Evolutionary conservation across 495 filamentous ascomycete species (phyloP), one percentile per base, ranked within the genome.

Genomic region (Thermothielavioides terrestris): DNA sequence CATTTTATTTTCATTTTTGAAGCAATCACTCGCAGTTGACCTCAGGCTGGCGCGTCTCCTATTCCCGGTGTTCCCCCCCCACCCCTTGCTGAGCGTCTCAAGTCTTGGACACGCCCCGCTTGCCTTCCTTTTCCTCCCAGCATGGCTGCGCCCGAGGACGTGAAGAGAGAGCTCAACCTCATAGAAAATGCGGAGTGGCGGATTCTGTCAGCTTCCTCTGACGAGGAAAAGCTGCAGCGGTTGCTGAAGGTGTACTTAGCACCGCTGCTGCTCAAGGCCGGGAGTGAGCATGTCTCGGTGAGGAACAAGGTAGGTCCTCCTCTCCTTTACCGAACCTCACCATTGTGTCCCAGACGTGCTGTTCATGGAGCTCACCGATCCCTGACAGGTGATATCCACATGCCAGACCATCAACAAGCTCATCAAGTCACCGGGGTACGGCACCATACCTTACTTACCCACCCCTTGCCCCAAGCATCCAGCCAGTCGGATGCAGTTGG

Each of bases 101-200:
- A 37, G 7, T 26, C 44, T 7, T 15, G 15, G 11, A 32, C 44
- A 49, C 18, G 7, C 15, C 35, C 18, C 8, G 7, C 35, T 18
- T 6, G 6, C 35, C n/a, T 18, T 17, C 35, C 35, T 17, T 4
- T 8, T 4, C 10, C 32, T 36, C n/a, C n/a, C n/a, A n/a, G n/a
- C 23, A 67, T 65, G 62, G 42, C 64, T n/a, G 51, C 61, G 7
- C 56, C 66, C 14, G 52, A 69, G 25, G 56, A 61, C 15, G 86
- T 88, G 65, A 78, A 77, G 59, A 76, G 80, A 46, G 92, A 98
- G 73, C 77, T 96, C 53, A 81, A 79, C 50, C 80, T 96, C 45
- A 76, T 95, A 52, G 86, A 86, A 57, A 94, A 94, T 60, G 86
- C 96, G 41, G 88, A 95, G 64, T 84, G 94, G 61, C 79, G 83